Evolutionary conservation across 2,329 filamentous ascomycete genomes (phyloP).

Genomic region (Colletotrichum destructivum): DNA sequence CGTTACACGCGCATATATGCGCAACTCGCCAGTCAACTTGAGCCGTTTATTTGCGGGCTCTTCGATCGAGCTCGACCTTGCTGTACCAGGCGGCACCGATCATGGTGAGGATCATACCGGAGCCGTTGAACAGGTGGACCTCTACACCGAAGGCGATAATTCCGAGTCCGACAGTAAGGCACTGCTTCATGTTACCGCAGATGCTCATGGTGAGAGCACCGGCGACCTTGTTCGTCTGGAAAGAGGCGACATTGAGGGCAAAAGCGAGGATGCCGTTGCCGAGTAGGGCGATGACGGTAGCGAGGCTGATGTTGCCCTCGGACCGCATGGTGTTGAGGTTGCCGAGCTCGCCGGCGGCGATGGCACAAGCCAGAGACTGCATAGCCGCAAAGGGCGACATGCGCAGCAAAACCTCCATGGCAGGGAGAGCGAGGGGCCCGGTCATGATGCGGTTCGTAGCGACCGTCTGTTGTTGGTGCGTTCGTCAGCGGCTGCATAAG

Average conservation of each 20-base stretch:
- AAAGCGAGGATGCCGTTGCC: constrained; percentile 70
- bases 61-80: constrained; percentile 69
- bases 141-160: constrained; percentile 67
- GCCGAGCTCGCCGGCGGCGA: constrained; percentile 66
- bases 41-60: constrained; percentile 47
- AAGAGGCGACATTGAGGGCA: constrained; percentile 69
- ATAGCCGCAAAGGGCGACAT: constrained; percentile 73
- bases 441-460: constrained; percentile 77
- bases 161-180: constrained; percentile 68
- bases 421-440: constrained; percentile 69
- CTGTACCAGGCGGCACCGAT: constrained; percentile 71
- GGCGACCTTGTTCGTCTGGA: constrained; percentile 71
- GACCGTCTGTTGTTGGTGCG: constrained; percentile 61
- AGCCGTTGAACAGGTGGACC: constrained; percentile 67
- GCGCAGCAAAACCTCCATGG: constrained; percentile 73
- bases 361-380: constrained; percentile 68
- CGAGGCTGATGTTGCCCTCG: constrained; percentile 53
- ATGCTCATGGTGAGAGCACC: constrained; percentile 73
- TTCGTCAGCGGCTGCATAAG: constrained; percentile 26
- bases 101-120: constrained; percentile 70
- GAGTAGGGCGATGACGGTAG: constrained; percentile 58
- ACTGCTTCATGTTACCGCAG: constrained; percentile 72
- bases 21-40: constrained; percentile 11
- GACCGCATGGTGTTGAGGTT: constrained; percentile 56
- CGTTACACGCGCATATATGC: constrained; percentile 30